Percentiles rank a stretch among this genome's conserved stretches.
These are phyloP conservation scores for Talaromyces atroroseus DNA, from an alignment of 2,329 filamentous ascomycete species.

Conservation along the genomic window DNA sequence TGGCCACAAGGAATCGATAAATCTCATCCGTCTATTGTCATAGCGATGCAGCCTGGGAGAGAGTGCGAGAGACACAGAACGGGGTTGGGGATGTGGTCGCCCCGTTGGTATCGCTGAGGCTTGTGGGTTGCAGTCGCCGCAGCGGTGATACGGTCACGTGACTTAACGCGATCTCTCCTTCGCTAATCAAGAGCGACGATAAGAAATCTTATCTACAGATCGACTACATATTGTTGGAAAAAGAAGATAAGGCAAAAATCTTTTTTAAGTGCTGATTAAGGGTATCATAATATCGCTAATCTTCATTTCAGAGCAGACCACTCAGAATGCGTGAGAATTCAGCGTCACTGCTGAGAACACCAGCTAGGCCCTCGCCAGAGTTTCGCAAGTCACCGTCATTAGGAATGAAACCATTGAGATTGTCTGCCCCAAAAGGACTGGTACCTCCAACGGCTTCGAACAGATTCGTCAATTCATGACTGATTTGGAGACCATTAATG, in stretches of 20 bases:
- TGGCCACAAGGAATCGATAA: not conserved
- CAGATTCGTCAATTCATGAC: slow-evolving; percentile 55
- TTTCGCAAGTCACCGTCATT: slow-evolving; percentile 35
- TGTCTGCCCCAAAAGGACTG: slow-evolving; percentile 35
- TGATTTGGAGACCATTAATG: slow-evolving; percentile 55
- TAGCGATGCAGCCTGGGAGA: slow-evolving; percentile 1
- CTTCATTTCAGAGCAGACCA: slow-evolving; percentile 49
- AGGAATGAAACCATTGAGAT: slow-evolving; percentile 34
- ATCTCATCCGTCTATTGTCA: slow-evolving; percentile 5
- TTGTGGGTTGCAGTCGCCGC: slow-evolving; percentile 11
- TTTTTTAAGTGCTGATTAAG: no score
- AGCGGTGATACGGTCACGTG: slow-evolving; percentile 6
- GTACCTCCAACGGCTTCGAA: slow-evolving; percentile 60
- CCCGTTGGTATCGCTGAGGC: not conserved
- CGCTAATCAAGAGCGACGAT: not conserved
- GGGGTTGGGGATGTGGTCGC: not conserved
- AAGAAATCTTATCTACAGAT: not conserved
- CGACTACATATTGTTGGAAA: no score
- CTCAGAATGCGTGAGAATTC: slow-evolving; percentile 56
- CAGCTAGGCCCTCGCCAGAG: slow-evolving; percentile 40
- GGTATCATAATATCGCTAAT: not conserved
- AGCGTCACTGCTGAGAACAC: slow-evolving; percentile 51
- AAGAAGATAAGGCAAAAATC: no score
- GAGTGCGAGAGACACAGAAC: not conserved
- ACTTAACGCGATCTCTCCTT: not conserved